phyloP scores from a whole-genome alignment of 2,329 filamentous ascomycete species.

The Tolypocladium amazonense region DNA sequence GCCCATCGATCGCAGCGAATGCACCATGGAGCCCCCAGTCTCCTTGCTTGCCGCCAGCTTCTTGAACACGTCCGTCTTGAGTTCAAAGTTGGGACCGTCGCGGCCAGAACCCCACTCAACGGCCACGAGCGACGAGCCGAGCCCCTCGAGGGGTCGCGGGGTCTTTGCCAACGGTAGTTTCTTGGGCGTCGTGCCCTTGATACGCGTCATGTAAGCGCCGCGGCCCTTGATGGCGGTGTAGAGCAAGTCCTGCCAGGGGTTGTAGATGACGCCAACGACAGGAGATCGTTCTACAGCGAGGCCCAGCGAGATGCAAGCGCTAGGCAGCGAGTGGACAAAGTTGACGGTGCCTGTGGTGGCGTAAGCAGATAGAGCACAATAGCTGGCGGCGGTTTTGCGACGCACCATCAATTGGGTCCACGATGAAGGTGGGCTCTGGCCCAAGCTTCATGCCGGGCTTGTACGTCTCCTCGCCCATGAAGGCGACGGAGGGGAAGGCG shows the following conservation, averaged over 20 bases:
- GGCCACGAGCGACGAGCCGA: slow-evolving; percentile 55
- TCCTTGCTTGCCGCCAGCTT: slow-evolving; percentile 47
- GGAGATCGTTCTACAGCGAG: slow-evolving; percentile 53
- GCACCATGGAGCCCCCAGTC: slow-evolving; percentile 64
- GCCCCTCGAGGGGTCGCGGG: slow-evolving; percentile 45
- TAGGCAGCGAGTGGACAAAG: slow-evolving; percentile 67
- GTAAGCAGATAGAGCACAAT: not conserved
- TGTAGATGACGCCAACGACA: slow-evolving; percentile 66
- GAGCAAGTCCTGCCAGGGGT: slow-evolving; percentile 60
- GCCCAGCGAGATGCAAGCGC: slow-evolving; percentile 68
- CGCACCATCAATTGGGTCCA: slow-evolving; percentile 68
- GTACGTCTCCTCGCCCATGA: slow-evolving; percentile 72
- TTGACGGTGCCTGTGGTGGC: slow-evolving; percentile 48
- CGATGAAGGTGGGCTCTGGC: slow-evolving; percentile 62
- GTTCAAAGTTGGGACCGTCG: slow-evolving; percentile 57
- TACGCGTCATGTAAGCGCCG: slow-evolving; percentile 50
- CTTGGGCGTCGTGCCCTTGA: slow-evolving; percentile 25
- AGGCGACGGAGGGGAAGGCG: slow-evolving; percentile 46
- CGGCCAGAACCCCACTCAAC: slow-evolving; percentile 66
- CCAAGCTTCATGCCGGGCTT: slow-evolving; percentile 53
- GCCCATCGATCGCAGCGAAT: slow-evolving; percentile 59
- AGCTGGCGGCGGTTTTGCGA: not conserved
- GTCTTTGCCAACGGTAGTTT: slow-evolving; percentile 29
- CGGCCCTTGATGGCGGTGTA: slow-evolving; percentile 58
- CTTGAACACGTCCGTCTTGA: slow-evolving; percentile 58